These are phyloP conservation scores for Ogataea siamensis DNA, from an alignment of 805 yeast genomes.

Conservation along the genomic window DNA sequence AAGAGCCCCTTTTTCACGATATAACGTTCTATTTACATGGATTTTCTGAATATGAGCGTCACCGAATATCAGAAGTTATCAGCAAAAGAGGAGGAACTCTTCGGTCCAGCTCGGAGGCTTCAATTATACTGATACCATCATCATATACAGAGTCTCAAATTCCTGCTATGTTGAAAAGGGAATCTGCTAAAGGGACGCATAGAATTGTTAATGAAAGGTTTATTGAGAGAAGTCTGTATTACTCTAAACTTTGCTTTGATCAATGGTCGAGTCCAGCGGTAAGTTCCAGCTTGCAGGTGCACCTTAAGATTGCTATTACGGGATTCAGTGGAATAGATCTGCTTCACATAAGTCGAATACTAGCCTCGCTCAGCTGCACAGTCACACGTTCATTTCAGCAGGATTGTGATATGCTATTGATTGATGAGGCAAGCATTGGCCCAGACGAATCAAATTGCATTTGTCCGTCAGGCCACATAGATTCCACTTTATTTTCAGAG, in stretches of 20 bases:
- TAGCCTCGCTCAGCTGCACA: slow-evolving; percentile 51
- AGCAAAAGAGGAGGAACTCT: slow-evolving; percentile 26
- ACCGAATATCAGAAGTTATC: slow-evolving; percentile 20
- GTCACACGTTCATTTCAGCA: slow-evolving; percentile 47
- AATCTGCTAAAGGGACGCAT: slow-evolving; percentile 24
- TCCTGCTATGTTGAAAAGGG: slow-evolving; percentile 16
- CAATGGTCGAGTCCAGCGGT: slow-evolving; percentile 31
- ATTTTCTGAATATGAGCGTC: slow-evolving; percentile 21
- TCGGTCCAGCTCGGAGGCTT: slow-evolving; percentile 35
- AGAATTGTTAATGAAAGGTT: slow-evolving; percentile 35
- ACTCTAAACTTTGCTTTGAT: slow-evolving; percentile 21
- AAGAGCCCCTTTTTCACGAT: too few relatives aligned
- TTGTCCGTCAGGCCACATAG: too few relatives aligned
- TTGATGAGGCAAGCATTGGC: slow-evolving; percentile 48
- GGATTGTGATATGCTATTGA: slow-evolving; percentile 54
- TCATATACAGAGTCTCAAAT: slow-evolving; percentile 14
- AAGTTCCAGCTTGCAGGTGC: slow-evolving; percentile 25
- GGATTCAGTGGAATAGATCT: slow-evolving; percentile 33
- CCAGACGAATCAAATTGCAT: slow-evolving; percentile 16
- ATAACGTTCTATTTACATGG: slow-evolving; percentile 42
- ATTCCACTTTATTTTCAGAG: too few relatives aligned
- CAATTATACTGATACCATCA: slow-evolving; percentile 31
- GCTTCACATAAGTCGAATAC: slow-evolving; percentile 48
- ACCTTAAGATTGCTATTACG: slow-evolving; percentile 34
- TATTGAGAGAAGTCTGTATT: slow-evolving; percentile 30